Evolutionary conservation across 1,139 yeast species (phyloP).

Genomic region (Candida labiduridarum): DNA sequence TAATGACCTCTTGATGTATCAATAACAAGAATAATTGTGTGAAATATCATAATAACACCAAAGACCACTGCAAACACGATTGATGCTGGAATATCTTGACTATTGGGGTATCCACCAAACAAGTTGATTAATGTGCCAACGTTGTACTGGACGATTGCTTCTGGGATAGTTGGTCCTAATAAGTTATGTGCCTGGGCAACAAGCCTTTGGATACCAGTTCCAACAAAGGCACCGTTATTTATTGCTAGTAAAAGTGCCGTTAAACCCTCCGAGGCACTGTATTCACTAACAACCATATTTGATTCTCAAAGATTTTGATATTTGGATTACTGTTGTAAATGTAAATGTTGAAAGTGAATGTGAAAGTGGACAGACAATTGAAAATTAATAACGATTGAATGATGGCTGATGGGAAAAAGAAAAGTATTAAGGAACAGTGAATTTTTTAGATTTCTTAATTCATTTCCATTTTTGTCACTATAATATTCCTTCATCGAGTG

Average conservation of each 20-base stretch:
- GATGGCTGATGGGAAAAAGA: background rate
- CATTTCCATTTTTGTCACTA: background rate
- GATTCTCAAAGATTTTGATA: background rate
- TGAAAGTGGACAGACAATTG: background rate
- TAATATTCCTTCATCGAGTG: background rate
- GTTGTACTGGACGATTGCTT: conserved; percentile 22
- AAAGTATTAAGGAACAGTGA: background rate
- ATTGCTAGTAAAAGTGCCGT: conserved; percentile 18
- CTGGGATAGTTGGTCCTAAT: conserved; percentile 27
- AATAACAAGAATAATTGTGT: conserved; percentile 28
- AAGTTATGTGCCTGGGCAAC: conserved; percentile 23
- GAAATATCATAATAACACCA: conserved; percentile 27
- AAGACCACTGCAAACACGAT: conserved; percentile 34
- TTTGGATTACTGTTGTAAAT: background rate
- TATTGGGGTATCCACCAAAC: conserved; percentile 39
- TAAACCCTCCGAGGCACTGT: conserved; percentile 25
- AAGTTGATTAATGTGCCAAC: conserved; percentile 27
- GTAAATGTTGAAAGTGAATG: background rate
- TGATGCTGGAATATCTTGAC: conserved; percentile 32
- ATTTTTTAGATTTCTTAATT: background rate
- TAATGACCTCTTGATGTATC: conserved; percentile 40
- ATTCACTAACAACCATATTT: conserved; percentile 13
- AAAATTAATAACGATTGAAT: background rate
- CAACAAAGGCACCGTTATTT: conserved; percentile 22
- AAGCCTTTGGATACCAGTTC: conserved; percentile 26